Percentiles rank a stretch among this genome's conserved stretches.
Evolutionary conservation across 2,329 filamentous ascomycete species (phyloP).

Genomic region (Blastomyces silverae): DNA sequence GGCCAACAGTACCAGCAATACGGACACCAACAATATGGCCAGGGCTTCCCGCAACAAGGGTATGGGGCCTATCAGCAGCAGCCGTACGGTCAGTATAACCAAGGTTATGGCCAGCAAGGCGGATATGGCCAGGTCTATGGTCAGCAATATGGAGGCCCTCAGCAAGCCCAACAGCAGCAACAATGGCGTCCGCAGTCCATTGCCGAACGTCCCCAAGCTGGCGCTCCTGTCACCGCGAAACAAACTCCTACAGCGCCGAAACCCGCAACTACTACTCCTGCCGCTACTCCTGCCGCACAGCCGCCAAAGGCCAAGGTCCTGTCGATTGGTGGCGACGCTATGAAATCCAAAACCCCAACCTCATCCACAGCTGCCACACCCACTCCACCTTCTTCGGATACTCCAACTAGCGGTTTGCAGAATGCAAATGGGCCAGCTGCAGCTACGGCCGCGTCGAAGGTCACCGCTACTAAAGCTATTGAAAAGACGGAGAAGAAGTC

Average conservation of each 20-base stretch:
- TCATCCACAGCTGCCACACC: conserved; percentile 47
- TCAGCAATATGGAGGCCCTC: conserved; percentile 38
- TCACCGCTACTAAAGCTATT: conserved; percentile 79
- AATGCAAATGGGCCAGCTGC: conserved; percentile 45
- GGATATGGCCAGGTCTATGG: conserved; percentile 43
- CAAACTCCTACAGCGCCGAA: conserved; percentile 44
- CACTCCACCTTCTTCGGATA: conserved; percentile 44
- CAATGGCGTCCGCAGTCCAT: conserved; percentile 31
- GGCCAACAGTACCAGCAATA: conserved; percentile 61
- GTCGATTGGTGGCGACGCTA: conserved; percentile 51
- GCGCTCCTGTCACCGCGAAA: conserved; percentile 24
- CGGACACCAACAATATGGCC: conserved; percentile 46
- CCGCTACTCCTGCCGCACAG: conserved; percentile 28
- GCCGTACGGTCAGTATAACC: conserved; percentile 45
- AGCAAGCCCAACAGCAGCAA: conserved; percentile 43
- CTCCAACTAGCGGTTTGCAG: conserved; percentile 41
- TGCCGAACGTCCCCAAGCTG: conserved; percentile 18
- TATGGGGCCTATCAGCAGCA: conserved; percentile 48
- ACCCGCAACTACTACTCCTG: conserved; percentile 34
- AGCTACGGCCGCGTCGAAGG: conserved; percentile 67
- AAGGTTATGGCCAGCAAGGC: conserved; percentile 41
- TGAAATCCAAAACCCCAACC: conserved; percentile 68
- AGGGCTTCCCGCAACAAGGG: conserved; percentile 45
- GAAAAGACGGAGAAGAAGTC: conserved; percentile 76
- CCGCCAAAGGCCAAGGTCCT: conserved; percentile 55